Percentiles rank a stretch among this genome's conserved stretches.
phyloP scores from a whole-genome alignment of 495 filamentous ascomycete species.

The Aspergillus kassunensis region DNA sequence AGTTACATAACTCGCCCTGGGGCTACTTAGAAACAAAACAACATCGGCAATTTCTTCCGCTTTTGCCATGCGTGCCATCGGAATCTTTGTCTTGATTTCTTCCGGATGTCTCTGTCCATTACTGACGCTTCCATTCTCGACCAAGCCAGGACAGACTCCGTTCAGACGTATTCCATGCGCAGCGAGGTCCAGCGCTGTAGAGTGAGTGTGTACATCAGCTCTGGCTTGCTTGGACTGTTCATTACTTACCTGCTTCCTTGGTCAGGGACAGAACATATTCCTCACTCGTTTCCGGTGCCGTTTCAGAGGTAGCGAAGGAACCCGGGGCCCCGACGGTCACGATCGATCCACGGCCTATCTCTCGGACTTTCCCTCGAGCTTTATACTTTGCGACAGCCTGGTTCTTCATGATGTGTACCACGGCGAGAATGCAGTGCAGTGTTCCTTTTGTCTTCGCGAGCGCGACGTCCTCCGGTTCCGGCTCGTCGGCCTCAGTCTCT shows the following conservation, averaged over 20 bases:
- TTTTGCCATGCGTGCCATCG: not conserved
- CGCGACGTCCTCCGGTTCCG: not conserved
- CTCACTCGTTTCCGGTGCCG: too few species aligned
- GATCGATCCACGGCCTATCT: slow-evolving; percentile 1
- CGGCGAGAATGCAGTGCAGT: not conserved
- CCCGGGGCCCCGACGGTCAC: not conserved
- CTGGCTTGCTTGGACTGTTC: not conserved
- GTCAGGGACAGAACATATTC: not conserved
- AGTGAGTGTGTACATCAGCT: slow-evolving; percentile 1
- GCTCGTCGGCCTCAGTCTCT: not conserved
- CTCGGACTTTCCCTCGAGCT: not conserved
- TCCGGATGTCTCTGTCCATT: not conserved
- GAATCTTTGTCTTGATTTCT: not conserved
- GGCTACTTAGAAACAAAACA: slow-evolving; percentile 6
- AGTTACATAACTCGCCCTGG: slow-evolving; percentile 11
- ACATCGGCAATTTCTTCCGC: slow-evolving; percentile 11
- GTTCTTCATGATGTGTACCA: not conserved
- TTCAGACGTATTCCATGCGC: slow-evolving; percentile 3
- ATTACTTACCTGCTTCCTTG: slow-evolving; percentile 1
- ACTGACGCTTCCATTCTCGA: not conserved
- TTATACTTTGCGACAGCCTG: not conserved
- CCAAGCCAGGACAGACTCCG: not conserved
- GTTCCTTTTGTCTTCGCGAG: not conserved
- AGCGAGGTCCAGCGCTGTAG: slow-evolving; percentile 2
- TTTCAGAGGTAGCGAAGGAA: too few species aligned